Conservation (phyloP, 2,329 filamentous ascomycete species). For the Helminthosporium solani region DNA sequence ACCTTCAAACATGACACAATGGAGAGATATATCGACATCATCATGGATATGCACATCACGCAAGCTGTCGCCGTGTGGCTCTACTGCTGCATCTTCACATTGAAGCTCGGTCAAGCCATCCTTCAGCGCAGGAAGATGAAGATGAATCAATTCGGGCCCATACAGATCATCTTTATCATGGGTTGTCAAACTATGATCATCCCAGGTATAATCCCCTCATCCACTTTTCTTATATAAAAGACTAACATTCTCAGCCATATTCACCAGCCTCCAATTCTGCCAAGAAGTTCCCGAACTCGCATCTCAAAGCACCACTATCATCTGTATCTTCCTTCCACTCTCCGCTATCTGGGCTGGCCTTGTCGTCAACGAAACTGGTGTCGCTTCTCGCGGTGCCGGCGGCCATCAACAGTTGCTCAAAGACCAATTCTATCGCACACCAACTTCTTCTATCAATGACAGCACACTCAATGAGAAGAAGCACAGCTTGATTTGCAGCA, state of each 20-base stretch:
- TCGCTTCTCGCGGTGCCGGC: constrained; percentile 23
- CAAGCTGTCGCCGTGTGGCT: constrained; percentile 60
- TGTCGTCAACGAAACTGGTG: constrained; percentile 21
- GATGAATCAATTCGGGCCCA: constrained; percentile 61
- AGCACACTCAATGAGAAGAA: constrained; percentile 19
- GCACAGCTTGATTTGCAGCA: constrained; percentile 17
- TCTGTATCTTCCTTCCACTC: constrained; percentile 64
- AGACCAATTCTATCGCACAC: constrained; percentile 22
- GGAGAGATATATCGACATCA: constrained; percentile 17
- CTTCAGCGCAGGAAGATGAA: constrained; percentile 57
- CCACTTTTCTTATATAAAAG: constrained; percentile 2
- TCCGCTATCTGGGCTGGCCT: constrained; percentile 64
- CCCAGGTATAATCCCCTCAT: constrained; percentile 51
- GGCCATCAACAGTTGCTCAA: constrained; percentile 30
- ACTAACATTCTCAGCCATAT: constrained; percentile 53
- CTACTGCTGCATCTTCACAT: constrained; percentile 63
- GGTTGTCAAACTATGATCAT: constrained; percentile 66
- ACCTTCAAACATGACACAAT: constrained; percentile 41
- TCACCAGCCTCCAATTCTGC: constrained; percentile 60
- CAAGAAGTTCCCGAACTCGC: constrained; percentile 54
- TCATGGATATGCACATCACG: constrained; percentile 50
- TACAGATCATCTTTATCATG: constrained; percentile 69
- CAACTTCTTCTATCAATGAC: constrained; percentile 9
- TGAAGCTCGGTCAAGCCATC: constrained; percentile 62
- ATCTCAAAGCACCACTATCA: constrained; percentile 57